phyloP scores from a whole-genome alignment of 257 asterid species.

The Nyctanthes arbortristis region DNA sequence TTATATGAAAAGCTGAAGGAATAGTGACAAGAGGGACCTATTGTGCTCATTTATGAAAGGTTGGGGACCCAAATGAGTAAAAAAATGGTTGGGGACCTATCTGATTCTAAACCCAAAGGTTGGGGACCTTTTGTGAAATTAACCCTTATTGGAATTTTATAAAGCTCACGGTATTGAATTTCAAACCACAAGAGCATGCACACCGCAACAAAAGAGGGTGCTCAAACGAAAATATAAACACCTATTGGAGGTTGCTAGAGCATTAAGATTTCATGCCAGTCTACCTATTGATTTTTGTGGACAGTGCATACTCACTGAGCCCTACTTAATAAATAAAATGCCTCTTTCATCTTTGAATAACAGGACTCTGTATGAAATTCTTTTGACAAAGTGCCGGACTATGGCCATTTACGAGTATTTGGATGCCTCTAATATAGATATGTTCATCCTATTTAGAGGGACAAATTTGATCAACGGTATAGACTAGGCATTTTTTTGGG shows the following conservation, averaged over 20 bases:
- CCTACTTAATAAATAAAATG: constrained; percentile 1
- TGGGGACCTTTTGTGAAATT: too few relatives aligned
- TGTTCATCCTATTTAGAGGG: background rate
- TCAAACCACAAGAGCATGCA: background rate
- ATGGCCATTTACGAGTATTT: background rate
- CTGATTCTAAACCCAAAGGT: too few relatives aligned
- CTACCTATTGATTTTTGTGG: too few relatives aligned
- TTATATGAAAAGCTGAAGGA: too few relatives aligned
- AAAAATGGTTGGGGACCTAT: too few relatives aligned
- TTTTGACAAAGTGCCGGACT: background rate
- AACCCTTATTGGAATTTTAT: background rate
- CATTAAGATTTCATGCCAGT: too few relatives aligned
- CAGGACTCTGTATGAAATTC: background rate
- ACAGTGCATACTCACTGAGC: too few relatives aligned
- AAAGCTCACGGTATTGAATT: background rate
- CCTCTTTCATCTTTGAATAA: background rate
- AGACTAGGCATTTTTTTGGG: background rate
- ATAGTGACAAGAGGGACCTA: too few relatives aligned
- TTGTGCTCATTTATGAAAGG: too few relatives aligned
- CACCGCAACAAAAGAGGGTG: constrained; percentile 21
- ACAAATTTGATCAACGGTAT: background rate
- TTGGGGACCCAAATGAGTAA: too few relatives aligned
- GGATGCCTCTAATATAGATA: background rate
- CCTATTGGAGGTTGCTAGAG: too few relatives aligned
- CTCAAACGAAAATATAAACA: too few relatives aligned